Conservation (phyloP, 2,329 filamentous ascomycete genomes). For the Neodidymelliopsis sp. region DNA sequence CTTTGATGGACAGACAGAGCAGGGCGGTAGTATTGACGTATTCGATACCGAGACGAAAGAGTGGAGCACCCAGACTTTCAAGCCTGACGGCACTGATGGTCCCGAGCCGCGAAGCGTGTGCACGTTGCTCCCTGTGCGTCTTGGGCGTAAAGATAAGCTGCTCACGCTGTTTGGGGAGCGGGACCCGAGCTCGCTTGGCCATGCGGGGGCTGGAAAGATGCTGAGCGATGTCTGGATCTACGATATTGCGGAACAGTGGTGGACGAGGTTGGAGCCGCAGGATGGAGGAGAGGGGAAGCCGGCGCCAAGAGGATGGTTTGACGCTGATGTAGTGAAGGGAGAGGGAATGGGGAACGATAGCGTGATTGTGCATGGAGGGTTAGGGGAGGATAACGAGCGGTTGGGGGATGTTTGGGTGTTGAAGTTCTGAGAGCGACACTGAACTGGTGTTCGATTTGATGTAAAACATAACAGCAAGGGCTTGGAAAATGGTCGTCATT, state of each 20-base stretch:
- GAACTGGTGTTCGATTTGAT: too few species aligned
- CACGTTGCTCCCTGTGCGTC: constrained; percentile 52
- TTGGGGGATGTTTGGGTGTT: constrained; percentile 60
- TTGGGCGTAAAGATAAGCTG: constrained; percentile 49
- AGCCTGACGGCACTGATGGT: constrained; percentile 54
- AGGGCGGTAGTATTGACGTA: constrained; percentile 76
- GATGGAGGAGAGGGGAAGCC: constrained; percentile 43
- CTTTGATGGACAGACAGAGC: constrained; percentile 73
- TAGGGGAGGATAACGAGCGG: constrained; percentile 61
- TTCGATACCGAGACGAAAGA: constrained; percentile 50
- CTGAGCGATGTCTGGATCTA: constrained; percentile 60
- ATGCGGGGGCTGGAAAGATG: constrained; percentile 65
- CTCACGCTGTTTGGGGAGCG: constrained; percentile 63
- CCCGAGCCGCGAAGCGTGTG: constrained; percentile 61
- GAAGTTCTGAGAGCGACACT: too few species aligned
- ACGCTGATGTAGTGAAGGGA: constrained; percentile 54
- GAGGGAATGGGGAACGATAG: constrained; percentile 37
- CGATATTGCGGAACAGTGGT: constrained; percentile 46
- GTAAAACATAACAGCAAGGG: too few species aligned
- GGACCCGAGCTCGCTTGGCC: constrained; percentile 61
- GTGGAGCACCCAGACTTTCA: constrained; percentile 53
- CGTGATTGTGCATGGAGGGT: constrained; percentile 59
- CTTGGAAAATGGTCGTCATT: too few species aligned
- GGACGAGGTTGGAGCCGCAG: constrained; percentile 38
- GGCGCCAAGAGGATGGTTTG: constrained; percentile 61